Evolutionary conservation across 2,329 filamentous ascomycete genomes (phyloP), one percentile per base, ranked within the genome.

Genomic region (Talaromyces sp.): DNA sequence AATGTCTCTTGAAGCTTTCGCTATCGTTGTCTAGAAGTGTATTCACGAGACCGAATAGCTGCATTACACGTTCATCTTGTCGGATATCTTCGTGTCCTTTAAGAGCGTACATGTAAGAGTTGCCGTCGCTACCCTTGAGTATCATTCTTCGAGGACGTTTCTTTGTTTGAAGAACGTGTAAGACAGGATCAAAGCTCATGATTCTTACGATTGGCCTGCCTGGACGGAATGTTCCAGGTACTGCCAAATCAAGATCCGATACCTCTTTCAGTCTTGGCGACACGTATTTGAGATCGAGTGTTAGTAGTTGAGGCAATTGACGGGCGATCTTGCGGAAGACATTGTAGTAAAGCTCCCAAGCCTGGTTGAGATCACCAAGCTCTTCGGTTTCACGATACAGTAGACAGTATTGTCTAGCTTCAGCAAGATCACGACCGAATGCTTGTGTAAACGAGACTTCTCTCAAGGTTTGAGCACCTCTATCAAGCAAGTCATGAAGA

Each of bases 31-130:
- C 86, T 49, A 99, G 86, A 1, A 99, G 86, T 0, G 96, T 99
- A 77, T 99, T 99, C 81, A 94, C 95, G 14, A 99, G 86, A 47
- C 95, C 95, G 74, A 99, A 99, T 41, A 99, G 86, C 79, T 99
- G 95, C 96, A 99, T 99, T 70, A 99, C 95, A 79, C 96, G 90
- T 80, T 99, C 95, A 74, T 99, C 95, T 79, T 99, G 95, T 66
- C 95, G 90, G 69, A 99, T 97, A 82, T 99, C 95, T 80, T 99
- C 95, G 73, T 99, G 96, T n/a, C 95, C 95, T 83, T 99, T 99
- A 72, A 99, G 87, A 66, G 92, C 80, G 81, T 97, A 98, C 59
- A 92, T 90, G 76, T 97, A 97, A 3, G 88, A 86, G 67, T 86
- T 87, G 65, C 95, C 95, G 75, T 99, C 94, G 73, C 92, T 97